phyloP scores from a whole-genome alignment of 2,329 filamentous ascomycete species.

The Chrysoporthe austroafricana region DNA sequence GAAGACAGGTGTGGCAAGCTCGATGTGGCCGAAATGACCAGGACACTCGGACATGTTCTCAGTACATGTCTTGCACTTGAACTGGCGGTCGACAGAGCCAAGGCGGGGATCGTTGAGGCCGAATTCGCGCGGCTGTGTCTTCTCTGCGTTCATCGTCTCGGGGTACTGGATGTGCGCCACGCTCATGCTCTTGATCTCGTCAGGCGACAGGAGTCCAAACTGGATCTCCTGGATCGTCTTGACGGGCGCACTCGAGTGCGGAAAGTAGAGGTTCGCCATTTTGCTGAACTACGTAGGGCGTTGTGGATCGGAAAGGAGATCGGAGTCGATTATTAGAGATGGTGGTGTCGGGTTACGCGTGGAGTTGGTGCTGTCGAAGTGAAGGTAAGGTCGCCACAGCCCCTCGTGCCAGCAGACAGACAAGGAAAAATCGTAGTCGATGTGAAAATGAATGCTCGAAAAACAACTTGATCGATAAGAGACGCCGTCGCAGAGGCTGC shows the following conservation, averaged over 20 bases:
- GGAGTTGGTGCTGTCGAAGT: constrained; percentile 18
- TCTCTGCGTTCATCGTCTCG: constrained; percentile 99
- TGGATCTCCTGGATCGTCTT: constrained; percentile 99
- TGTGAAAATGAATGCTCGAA: constrained; percentile 23
- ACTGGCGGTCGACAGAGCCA: constrained; percentile 93
- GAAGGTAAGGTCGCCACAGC: constrained; percentile 9
- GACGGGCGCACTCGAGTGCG: constrained; percentile 91
- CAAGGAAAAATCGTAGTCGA: constrained; percentile 4
- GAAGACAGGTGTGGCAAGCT: constrained; percentile 94
- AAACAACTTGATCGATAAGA: constrained; percentile 12
- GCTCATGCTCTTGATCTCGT: constrained; percentile 99
- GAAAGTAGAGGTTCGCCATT: constrained; percentile 92
- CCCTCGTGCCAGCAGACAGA: constrained; percentile 10
- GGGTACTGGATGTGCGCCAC: constrained; percentile 95
- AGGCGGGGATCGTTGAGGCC: constrained; percentile 95
- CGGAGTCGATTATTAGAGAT: constrained; percentile 25
- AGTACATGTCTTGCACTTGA: constrained; percentile 94
- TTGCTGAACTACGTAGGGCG: constrained; percentile 48
- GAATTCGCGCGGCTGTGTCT: constrained; percentile 85
- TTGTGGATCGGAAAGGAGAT: constrained; percentile 1
- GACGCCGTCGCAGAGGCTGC: constrained; percentile 18
- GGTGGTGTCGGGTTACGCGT: constrained; percentile 13
- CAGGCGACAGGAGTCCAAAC: constrained; percentile 95
- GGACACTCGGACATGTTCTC: constrained; percentile 96
- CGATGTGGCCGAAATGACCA: constrained; percentile 98